phyloP scores from a whole-genome alignment of 2,329 filamentous ascomycete species.

The Dactylellina leptospora region DNA sequence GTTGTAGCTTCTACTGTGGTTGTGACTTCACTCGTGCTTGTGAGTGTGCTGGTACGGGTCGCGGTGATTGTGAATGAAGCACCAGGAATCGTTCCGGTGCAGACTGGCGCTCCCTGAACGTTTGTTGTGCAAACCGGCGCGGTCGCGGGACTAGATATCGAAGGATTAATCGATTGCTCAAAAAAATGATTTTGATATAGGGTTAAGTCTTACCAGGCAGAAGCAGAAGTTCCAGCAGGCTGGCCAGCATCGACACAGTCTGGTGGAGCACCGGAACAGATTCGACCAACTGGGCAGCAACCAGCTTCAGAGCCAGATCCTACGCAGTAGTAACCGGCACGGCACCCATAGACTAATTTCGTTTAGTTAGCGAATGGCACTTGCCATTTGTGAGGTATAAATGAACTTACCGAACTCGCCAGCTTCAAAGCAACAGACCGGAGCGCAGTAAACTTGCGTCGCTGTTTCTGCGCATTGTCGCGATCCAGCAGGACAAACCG shows the following conservation, averaged over 20 bases:
- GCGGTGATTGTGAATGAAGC: neutral
- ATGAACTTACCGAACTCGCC: constrained; percentile 19
- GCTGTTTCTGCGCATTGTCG: constrained; percentile 10
- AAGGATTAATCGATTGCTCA: neutral
- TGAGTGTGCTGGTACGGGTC: neutral
- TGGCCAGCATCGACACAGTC: constrained; percentile 18
- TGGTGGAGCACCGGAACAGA: constrained; percentile 15
- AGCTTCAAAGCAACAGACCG: constrained; percentile 25
- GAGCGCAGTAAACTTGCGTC: constrained; percentile 1
- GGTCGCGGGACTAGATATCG: constrained; percentile 2
- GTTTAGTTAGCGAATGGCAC: neutral
- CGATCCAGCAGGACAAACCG: constrained; percentile 1
- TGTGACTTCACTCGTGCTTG: neutral
- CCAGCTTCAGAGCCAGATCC: constrained; percentile 17
- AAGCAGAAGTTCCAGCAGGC: neutral
- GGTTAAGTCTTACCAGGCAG: constrained; percentile 16
- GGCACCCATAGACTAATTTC: constrained; percentile 13
- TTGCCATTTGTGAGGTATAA: too few species aligned
- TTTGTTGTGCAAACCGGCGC: constrained; percentile 16
- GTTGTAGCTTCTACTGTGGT: neutral
- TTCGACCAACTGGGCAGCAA: constrained; percentile 24
- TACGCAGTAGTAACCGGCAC: neutral
- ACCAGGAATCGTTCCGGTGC: neutral
- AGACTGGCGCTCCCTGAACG: constrained; percentile 6
- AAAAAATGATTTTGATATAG: neutral